Base-by-base conservation (phyloP, 2,329 filamentous ascomycete species). In the Colletotrichum tamarilloi region DNA sequence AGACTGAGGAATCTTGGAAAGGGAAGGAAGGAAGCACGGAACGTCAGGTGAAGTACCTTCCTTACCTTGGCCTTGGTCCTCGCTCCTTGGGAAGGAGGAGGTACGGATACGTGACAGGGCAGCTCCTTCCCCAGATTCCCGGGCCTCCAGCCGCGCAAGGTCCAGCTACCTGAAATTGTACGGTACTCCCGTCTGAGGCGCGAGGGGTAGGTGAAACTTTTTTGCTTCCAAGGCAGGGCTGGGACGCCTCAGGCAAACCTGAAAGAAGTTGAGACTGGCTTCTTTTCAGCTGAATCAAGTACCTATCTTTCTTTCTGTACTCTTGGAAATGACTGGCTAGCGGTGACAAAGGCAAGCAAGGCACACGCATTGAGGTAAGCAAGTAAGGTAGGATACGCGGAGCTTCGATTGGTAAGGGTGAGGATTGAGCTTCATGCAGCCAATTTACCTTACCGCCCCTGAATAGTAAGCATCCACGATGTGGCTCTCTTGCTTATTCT, bases 101-200 rank as follows among this genome's bases (percentile, higher is more conserved):
- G 42, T 60, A 49, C 42, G 42, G 42, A n/a, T 22, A 46, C 14
- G n/a, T 24, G 57, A 22, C 67, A 73, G 60, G 67, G 60, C 70
- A 65, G 55, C 68, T 73, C 67, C 70, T 73, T 73, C 67, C 70
- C 70, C 70, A 73, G 70, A 70, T 65, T 66, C 55, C 30, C 55
- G 67, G 66, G 70, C 62, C 62, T 73, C 46, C 14, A 56, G 46
- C 55, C 8, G 62, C 35, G 30, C 59, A 59, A 70, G 60, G 70
- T 62, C 53, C 38, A 67, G 55, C 24, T 46, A n/a, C 42, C 52
- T 19, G 63, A 46, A 67, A 30, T 42, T 42, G 38, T 42, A 42
- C 16, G 14, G 5, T 19, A 42, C 38, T 42, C 14, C 42, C 19
- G 19, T 19, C 38, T 19, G 42, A 49, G 42, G 42, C 19, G 42